Conservation (phyloP, 345 rosid genomes). For the Rubroshorea leprosula region DNA sequence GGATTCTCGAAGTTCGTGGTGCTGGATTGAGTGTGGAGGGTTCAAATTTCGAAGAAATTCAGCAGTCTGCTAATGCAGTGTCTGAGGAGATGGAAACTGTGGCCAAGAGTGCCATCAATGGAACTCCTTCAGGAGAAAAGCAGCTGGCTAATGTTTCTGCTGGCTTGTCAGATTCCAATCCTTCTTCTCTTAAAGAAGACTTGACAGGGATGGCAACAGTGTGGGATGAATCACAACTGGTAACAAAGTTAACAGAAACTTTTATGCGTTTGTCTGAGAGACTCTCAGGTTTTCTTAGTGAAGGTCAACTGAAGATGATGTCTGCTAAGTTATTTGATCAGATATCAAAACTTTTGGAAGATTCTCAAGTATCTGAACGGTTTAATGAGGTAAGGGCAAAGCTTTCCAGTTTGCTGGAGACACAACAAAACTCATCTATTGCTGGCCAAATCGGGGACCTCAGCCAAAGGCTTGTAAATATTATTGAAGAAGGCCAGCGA, state of each 20-base stretch:
- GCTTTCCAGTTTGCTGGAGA: slow-evolving; percentile 67
- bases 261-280: slow-evolving; percentile 81
- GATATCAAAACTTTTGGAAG: slow-evolving; percentile 70
- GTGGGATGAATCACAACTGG: slow-evolving; percentile 77
- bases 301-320: slow-evolving; percentile 69
- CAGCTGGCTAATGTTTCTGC: slow-evolving; percentile 22
- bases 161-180: slow-evolving; percentile 26
- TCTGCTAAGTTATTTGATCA: slow-evolving; percentile 76
- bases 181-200: slow-evolving; percentile 36
- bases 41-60: slow-evolving; percentile 47
- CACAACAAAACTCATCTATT: slow-evolving; percentile 68
- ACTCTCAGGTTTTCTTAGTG: slow-evolving; percentile 84
- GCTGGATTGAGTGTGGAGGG: slow-evolving; percentile 79
- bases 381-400: slow-evolving; percentile 63
- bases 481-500: slow-evolving; percentile 71
- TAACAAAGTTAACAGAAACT: slow-evolving; percentile 56
- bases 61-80: slow-evolving; percentile 41
- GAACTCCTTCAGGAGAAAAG: slow-evolving; percentile 26
- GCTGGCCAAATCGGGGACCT: slow-evolving; percentile 66
- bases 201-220: slow-evolving; percentile 30
- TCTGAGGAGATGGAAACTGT: slow-evolving; percentile 56
- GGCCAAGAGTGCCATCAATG: slow-evolving; percentile 40
- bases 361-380: slow-evolving; percentile 61
- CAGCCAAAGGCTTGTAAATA: slow-evolving; percentile 63
- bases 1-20: slow-evolving; percentile 95